These are phyloP conservation scores for Phytophthora vignae DNA, from an alignment of 352 stramenopile genomes.

Conservation along the genomic window DNA sequence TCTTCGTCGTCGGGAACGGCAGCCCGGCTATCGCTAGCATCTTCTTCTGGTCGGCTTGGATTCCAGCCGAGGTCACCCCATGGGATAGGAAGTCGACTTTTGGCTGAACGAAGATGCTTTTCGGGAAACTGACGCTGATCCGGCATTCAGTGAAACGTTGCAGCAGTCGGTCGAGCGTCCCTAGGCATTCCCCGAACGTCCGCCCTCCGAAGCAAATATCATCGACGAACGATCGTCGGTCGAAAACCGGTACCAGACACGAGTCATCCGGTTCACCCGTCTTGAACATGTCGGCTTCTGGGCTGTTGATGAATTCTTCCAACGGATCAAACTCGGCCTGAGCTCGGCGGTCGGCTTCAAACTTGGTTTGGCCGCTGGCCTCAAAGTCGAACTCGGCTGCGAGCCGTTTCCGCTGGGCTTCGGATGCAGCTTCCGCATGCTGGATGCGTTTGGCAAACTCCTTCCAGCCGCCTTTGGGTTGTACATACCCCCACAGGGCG, in stretches of 20 bases:
- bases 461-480: too few relatives aligned
- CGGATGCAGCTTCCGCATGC: too few relatives aligned
- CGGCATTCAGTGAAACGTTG: constrained; percentile 2
- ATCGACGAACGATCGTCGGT: constrained; percentile 1
- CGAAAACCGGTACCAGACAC: neutral
- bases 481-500: too few relatives aligned
- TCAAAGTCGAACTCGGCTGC: too few relatives aligned
- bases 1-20: neutral
- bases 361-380: too few relatives aligned
- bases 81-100: too few relatives aligned
- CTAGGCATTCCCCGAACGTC: neutral
- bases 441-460: too few relatives aligned
- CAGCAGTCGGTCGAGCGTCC: neutral
- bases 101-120: neutral
- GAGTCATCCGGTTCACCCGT: neutral
- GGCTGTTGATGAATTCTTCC: neutral
- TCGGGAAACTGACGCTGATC: neutral
- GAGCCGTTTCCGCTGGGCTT: too few relatives aligned
- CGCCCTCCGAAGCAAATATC: constrained; percentile 8
- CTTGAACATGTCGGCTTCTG: neutral
- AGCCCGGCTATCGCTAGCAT: neutral
- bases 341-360: too few relatives aligned
- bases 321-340: too few relatives aligned
- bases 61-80: too few relatives aligned
- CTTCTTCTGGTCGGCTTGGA: neutral